Conservation (phyloP, 257 asterid species). For the Linaria vulgaris region DNA sequence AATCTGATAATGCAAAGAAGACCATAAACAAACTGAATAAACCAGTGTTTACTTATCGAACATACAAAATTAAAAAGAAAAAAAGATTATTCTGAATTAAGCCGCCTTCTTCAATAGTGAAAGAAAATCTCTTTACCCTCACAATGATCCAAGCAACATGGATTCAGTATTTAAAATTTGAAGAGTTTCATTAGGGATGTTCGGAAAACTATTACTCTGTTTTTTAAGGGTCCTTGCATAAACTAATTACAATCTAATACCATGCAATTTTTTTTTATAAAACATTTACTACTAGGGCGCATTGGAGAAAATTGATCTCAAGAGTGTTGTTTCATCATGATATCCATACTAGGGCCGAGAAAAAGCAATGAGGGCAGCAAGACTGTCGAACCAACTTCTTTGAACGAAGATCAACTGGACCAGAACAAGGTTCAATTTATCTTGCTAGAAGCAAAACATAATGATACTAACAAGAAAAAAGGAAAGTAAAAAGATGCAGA, state of each 20-base stretch:
- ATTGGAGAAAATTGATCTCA: background rate
- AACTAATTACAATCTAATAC: background rate
- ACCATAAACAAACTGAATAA: constrained; percentile 2
- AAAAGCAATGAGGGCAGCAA: background rate
- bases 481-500: constrained; percentile 13
- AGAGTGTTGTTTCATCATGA: background rate
- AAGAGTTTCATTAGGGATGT: background rate
- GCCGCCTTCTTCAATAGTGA: too few relatives aligned
- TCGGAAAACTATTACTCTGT: constrained; percentile 7
- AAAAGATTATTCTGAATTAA: too few relatives aligned
- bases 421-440: constrained; percentile 10
- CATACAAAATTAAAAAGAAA: too few relatives aligned
- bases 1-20: background rate
- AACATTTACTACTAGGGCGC: constrained; percentile 6
- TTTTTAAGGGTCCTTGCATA: background rate
- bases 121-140: background rate
- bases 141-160: background rate
- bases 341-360: background rate
- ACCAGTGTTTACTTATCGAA: background rate
- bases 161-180: background rate
- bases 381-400: background rate
- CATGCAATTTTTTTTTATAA: background rate
- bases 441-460: constrained; percentile 8
- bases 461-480: background rate
- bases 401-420: background rate